A percentile compares a stretch with the other conserved stretches of the same genome.
Conservation (phyloP, 2,329 filamentous ascomycete genomes). For the Nectriaceae sp. region DNA sequence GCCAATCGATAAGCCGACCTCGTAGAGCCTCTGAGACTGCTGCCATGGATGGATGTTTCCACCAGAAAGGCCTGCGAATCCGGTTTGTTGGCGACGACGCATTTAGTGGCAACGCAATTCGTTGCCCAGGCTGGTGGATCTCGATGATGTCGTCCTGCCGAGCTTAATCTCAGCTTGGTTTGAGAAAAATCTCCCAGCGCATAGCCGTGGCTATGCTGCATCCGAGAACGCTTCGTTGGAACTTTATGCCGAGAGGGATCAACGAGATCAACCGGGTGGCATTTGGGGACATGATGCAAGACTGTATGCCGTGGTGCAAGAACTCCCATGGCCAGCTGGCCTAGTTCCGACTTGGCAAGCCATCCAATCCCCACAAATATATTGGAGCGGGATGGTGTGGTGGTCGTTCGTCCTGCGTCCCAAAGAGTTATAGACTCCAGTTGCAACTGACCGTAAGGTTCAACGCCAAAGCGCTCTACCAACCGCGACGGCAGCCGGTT, state of each 20-base stretch:
- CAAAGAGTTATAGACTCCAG: background rate
- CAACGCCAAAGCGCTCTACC: conserved; percentile 4
- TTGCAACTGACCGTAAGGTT: conserved; percentile 10
- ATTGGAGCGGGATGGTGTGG: conserved; percentile 15
- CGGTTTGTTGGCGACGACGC: conserved; percentile 15
- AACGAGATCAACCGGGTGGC: background rate
- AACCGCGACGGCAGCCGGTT: background rate
- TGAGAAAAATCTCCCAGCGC: conserved; percentile 10
- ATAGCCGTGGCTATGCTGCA: conserved; percentile 5
- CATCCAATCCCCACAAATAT: conserved; percentile 13
- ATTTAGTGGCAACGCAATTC: background rate
- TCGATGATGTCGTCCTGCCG: conserved; percentile 21
- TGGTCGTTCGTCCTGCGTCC: conserved; percentile 6
- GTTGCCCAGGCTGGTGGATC: conserved; percentile 13
- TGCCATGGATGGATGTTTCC: no score
- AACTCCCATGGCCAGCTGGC: conserved; percentile 9
- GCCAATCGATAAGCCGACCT: conserved; percentile 19
- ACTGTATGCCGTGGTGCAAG: conserved; percentile 18
- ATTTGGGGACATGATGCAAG: conserved; percentile 21
- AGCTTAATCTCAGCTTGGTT: conserved; percentile 14
- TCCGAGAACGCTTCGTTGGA: background rate
- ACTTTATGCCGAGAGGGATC: background rate
- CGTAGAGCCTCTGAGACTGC: conserved; percentile 12
- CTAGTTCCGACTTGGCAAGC: conserved; percentile 14
- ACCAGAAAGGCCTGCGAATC: conserved; percentile 9